Conservation (phyloP, 2,329 filamentous ascomycete species). For the Trichoderma citrinoviride region DNA sequence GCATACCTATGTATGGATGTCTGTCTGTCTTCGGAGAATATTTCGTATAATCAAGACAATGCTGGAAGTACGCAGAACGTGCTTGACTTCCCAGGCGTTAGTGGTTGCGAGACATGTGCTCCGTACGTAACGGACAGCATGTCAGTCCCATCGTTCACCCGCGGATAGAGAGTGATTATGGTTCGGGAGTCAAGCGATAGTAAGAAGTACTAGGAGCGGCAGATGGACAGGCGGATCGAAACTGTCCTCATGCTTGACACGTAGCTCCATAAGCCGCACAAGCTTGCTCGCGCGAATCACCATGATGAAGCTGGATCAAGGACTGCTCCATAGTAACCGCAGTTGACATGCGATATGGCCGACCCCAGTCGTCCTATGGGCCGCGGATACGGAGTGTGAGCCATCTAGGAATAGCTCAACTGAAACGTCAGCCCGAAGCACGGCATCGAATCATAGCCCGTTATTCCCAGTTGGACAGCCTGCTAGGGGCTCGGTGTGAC, state of each 20-base stretch:
- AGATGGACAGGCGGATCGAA: not conserved
- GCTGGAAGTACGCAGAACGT: not conserved
- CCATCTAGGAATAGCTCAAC: not conserved
- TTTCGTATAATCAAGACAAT: not conserved
- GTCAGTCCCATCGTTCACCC: not conserved
- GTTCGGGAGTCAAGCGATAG: not conserved
- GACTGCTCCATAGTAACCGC: not conserved
- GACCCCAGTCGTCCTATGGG: not conserved
- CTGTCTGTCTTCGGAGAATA: not conserved
- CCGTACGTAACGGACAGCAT: not conserved
- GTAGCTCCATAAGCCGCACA: not conserved
- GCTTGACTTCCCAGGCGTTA: not conserved
- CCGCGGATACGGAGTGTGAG: slow-evolving; percentile 2
- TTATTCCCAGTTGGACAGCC: not conserved
- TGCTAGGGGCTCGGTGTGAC: not conserved
- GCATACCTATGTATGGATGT: too few relatives aligned
- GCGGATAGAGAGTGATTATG: slow-evolving; percentile 2
- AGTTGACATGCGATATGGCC: not conserved
- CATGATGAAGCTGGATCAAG: not conserved
- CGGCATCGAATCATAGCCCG: not conserved
- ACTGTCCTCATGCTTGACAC: not conserved
- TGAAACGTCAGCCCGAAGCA: slow-evolving; percentile 14
- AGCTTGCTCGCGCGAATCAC: not conserved
- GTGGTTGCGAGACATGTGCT: not conserved
- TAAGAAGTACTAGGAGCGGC: not conserved